Percentiles rank a stretch among this genome's conserved stretches.
Conservation (phyloP, 2,329 filamentous ascomycete species). For the Ophiostoma himal-ulmi region DNA sequence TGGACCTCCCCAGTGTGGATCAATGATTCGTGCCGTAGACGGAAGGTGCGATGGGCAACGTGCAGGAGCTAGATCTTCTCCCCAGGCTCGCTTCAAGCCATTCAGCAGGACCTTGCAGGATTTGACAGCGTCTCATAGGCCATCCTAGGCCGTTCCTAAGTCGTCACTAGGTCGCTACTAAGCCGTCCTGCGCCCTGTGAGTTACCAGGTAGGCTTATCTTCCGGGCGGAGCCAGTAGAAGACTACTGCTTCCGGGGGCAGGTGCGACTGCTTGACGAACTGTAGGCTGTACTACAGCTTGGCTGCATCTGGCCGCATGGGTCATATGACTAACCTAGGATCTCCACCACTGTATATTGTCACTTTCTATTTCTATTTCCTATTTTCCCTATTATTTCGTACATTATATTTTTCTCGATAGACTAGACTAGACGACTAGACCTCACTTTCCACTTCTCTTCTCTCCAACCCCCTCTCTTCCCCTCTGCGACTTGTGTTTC, state of each 20-base stretch:
- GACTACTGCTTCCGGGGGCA: background rate
- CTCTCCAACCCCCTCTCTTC: background rate
- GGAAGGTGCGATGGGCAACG: background rate
- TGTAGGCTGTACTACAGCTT: slow-evolving; percentile 2
- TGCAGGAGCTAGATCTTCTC: background rate
- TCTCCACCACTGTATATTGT: slow-evolving; percentile 4
- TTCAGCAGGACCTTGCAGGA: slow-evolving; percentile 2
- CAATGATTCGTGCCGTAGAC: background rate
- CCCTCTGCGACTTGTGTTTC: background rate
- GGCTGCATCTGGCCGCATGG: slow-evolving; percentile 2
- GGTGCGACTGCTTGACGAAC: background rate
- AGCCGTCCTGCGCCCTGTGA: background rate
- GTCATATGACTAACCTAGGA: slow-evolving; percentile 21
- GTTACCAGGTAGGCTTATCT: background rate
- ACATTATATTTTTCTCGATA: background rate
- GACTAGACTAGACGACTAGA: background rate
- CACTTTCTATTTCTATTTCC: background rate
- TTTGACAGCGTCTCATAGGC: slow-evolving; percentile 4
- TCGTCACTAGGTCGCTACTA: background rate
- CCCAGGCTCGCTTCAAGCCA: background rate
- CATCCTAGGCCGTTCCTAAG: background rate
- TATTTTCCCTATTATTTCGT: background rate
- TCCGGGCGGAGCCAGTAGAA: background rate
- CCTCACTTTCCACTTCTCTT: background rate
- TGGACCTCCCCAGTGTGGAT: slow-evolving; percentile 7